Evolutionary conservation across 2,329 filamentous ascomycete species (phyloP).

Genomic region (Cyclaneusma minus): DNA sequence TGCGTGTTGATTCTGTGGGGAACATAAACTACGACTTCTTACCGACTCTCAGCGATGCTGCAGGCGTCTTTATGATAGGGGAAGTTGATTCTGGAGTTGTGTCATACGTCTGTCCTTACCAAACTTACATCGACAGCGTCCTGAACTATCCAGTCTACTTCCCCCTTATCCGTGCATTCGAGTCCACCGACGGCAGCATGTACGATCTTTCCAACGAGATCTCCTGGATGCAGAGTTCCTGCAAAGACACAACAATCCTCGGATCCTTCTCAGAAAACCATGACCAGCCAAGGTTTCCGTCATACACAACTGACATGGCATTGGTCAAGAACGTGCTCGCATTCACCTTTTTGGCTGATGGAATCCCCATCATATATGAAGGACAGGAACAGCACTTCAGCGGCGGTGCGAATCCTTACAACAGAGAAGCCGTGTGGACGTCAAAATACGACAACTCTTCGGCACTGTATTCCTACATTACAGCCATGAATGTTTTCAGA

Average conservation of each 20-base stretch:
- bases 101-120: slow-evolving; percentile 25
- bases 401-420: slow-evolving; percentile 29
- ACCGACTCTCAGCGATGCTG: slow-evolving; percentile 19
- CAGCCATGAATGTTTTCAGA: slow-evolving; percentile 33
- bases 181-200: slow-evolving; percentile 2
- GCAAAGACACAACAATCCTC: slow-evolving; percentile 1
- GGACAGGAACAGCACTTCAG: slow-evolving; percentile 47
- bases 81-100: slow-evolving; percentile 25
- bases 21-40: slow-evolving; percentile 27
- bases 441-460: slow-evolving; percentile 29
- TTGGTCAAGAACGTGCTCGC: slow-evolving; percentile 45
- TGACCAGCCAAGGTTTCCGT: slow-evolving; percentile 4
- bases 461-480: slow-evolving; percentile 32
- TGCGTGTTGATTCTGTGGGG: slow-evolving; percentile 32
- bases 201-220: slow-evolving; percentile 1
- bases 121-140: slow-evolving; percentile 26
- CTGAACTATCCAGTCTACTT: slow-evolving; percentile 27
- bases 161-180: slow-evolving; percentile 4
- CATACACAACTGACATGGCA: slow-evolving; percentile 13
- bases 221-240: too few species aligned
- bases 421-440: slow-evolving; percentile 43
- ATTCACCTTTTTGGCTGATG: slow-evolving; percentile 43
- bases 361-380: slow-evolving; percentile 49
- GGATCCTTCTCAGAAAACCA: slow-evolving; percentile 4
- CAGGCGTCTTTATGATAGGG: slow-evolving; percentile 28